These are phyloP conservation scores for Opeltia flavorubescens DNA, from an alignment of 495 filamentous ascomycete genomes.

Conservation along the genomic window DNA sequence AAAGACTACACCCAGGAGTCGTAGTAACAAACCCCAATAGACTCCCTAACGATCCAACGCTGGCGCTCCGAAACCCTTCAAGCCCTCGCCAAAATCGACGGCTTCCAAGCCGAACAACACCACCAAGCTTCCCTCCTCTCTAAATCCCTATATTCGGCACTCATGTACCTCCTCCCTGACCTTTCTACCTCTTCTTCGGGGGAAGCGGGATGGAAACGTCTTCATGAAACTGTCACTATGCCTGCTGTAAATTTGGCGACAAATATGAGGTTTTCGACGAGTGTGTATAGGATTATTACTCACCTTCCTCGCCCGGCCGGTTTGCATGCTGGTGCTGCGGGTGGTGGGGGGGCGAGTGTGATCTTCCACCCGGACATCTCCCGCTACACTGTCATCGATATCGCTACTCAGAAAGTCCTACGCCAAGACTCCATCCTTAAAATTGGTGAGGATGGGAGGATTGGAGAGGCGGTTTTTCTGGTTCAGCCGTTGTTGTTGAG, in stretches of 20 bases:
- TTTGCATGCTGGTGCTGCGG: not conserved
- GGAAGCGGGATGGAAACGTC: not conserved
- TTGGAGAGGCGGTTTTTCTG: constrained; percentile 14
- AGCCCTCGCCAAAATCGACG: constrained; percentile 5
- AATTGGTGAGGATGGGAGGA: constrained; percentile 11
- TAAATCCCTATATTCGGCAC: constrained; percentile 3
- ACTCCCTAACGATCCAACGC: constrained; percentile 9
- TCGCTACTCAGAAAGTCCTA: constrained; percentile 10
- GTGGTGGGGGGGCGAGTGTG: not conserved
- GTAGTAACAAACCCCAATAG: not conserved
- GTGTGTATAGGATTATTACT: constrained; percentile 8
- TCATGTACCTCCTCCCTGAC: constrained; percentile 3
- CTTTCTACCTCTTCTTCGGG: not conserved
- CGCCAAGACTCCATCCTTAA: constrained; percentile 8
- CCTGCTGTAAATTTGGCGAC: constrained; percentile 7
- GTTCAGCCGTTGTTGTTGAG: constrained; percentile 1
- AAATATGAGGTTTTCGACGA: constrained; percentile 9
- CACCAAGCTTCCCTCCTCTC: constrained; percentile 5
- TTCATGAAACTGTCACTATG: constrained; percentile 6
- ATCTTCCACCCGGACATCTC: constrained; percentile 9
- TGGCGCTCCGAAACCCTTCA: constrained; percentile 14
- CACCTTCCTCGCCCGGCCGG: constrained; percentile 1
- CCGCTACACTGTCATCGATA: constrained; percentile 8
- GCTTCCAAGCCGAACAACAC: constrained; percentile 8
- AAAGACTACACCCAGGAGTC: not conserved